Evolutionary conservation across 495 filamentous ascomycete species (phyloP).

Genomic region (Aspergillus conjunctus): DNA sequence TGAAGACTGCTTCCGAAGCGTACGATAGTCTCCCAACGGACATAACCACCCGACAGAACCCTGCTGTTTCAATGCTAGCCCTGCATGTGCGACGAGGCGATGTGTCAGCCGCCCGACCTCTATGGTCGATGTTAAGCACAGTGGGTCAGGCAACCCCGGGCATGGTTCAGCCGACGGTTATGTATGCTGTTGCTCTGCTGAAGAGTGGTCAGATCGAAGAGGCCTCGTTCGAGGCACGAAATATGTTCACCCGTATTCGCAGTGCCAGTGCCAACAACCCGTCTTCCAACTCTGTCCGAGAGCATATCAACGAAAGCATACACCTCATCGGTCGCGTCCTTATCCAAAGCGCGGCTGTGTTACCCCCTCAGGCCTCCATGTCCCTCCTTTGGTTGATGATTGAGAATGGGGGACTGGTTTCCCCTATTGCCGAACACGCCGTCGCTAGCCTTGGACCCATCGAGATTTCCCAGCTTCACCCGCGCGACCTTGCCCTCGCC

Average conservation of each 20-base stretch:
- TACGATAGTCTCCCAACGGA: conserved; percentile 57
- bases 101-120: conserved; percentile 69
- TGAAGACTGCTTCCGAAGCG: conserved; percentile 67
- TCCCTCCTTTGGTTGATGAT: conserved; percentile 73
- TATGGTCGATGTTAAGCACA: conserved; percentile 71
- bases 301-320: conserved; percentile 84
- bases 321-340: conserved; percentile 70
- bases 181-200: conserved; percentile 83
- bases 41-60: conserved; percentile 53
- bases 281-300: conserved; percentile 47
- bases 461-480: conserved; percentile 56
- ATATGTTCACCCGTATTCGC: conserved; percentile 81
- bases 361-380: conserved; percentile 57
- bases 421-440: conserved; percentile 62
- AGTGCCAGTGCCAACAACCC: conserved; percentile 43
- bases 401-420: conserved; percentile 65
- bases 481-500: conserved; percentile 60
- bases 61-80: conserved; percentile 83
- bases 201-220: conserved; percentile 76
- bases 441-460: conserved; percentile 62
- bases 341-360: conserved; percentile 47
- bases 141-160: conserved; percentile 60
- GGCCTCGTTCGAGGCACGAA: conserved; percentile 71
- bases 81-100: conserved; percentile 80
- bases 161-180: conserved; percentile 81